A percentile compares a stretch with the other conserved stretches of the same genome.
Conservation (phyloP, 169 alveolate genomes). For the Cryptosporidium felis region DNA sequence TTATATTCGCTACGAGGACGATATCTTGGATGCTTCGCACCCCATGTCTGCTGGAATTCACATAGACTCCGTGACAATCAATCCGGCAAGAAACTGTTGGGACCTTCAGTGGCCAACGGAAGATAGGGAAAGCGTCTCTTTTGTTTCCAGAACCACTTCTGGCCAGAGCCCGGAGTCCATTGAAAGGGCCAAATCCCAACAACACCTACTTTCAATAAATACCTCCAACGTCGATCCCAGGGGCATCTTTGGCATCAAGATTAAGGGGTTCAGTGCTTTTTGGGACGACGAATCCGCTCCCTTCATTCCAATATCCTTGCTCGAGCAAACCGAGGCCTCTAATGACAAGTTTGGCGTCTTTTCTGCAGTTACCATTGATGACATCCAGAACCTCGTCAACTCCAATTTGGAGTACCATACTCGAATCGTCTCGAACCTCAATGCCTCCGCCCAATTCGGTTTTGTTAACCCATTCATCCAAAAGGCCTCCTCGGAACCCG, state of each 20-base stretch:
- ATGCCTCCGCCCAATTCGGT: constrained; percentile 60
- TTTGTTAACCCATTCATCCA: constrained; percentile 39
- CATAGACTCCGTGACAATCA: constrained; percentile 36
- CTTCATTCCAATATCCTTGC: constrained; percentile 51
- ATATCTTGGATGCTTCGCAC: constrained; percentile 44
- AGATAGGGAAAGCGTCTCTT: constrained; percentile 16
- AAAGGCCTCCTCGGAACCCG: background rate
- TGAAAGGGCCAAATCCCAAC: background rate
- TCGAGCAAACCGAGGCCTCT: constrained; percentile 59
- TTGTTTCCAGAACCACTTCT: background rate
- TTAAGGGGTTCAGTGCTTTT: constrained; percentile 17
- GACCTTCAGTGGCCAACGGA: constrained; percentile 69
- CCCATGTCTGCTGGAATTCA: constrained; percentile 68
- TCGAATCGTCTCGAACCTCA: constrained; percentile 27
- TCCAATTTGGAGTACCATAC: constrained; percentile 49
- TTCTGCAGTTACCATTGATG: constrained; percentile 66
- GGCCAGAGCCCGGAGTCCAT: no score
- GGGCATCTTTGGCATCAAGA: constrained; percentile 47
- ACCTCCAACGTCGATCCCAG: constrained; percentile 27
- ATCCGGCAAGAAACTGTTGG: constrained; percentile 71
- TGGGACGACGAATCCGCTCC: constrained; percentile 73
- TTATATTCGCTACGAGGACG: constrained; percentile 61
- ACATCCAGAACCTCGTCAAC: constrained; percentile 54
- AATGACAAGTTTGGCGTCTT: constrained; percentile 56
- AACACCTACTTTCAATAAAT: constrained; percentile 12